Conservation (phyloP, 2,329 filamentous ascomycete species). For the Fusarium miscanthi region DNA sequence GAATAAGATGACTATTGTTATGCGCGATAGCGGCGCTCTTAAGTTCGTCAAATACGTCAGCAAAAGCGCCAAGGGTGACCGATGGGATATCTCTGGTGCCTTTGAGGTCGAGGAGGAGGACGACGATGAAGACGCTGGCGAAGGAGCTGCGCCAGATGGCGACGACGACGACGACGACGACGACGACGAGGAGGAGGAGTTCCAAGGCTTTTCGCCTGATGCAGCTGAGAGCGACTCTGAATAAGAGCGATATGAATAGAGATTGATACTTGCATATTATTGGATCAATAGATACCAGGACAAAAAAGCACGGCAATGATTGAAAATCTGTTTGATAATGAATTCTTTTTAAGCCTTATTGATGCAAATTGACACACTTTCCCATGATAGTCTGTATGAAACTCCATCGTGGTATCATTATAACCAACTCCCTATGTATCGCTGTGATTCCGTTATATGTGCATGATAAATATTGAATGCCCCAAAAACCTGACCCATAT, state of each 20-base stretch:
- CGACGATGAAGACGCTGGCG: conserved; percentile 53
- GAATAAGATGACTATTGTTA: conserved; percentile 92
- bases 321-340: conserved; percentile 8
- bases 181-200: conserved; percentile 65
- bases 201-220: conserved; percentile 65
- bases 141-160: conserved; percentile 53
- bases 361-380: conserved; percentile 8
- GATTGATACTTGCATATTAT: conserved; percentile 18
- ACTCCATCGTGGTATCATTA: conserved; percentile 28
- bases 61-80: conserved; percentile 81
- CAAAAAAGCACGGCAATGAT: conserved; percentile 28
- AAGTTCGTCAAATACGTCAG: conserved; percentile 98
- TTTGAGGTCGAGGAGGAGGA: conserved; percentile 76
- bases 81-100: conserved; percentile 88
- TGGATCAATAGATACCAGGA: conserved; percentile 34
- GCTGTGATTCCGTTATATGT: conserved; percentile 20
- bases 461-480: not conserved
- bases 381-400: not conserved
- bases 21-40: conserved; percentile 86
- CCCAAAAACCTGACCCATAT: not conserved
- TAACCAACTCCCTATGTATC: conserved; percentile 12
- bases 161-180: conserved; percentile 57
- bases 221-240: conserved; percentile 53
- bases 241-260: conserved; percentile 18
- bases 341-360: not conserved